Percentiles rank a stretch among this genome's conserved stretches.
phyloP scores from a whole-genome alignment of 768 basidiomycete species.

The Crucibulum laeve region DNA sequence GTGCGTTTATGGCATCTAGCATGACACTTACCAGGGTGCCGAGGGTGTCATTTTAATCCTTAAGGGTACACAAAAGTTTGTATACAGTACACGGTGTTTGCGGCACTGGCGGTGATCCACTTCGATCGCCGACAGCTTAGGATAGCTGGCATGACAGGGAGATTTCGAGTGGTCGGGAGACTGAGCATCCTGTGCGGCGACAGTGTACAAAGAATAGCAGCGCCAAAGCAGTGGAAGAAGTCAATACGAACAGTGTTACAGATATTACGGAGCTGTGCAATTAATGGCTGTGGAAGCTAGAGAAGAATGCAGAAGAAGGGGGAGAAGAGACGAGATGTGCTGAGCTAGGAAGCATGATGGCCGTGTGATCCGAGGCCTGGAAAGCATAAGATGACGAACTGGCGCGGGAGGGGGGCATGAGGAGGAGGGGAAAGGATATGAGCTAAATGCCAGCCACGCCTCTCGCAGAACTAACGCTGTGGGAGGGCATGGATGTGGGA shows the following conservation, averaged over 20 bases:
- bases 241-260: neutral
- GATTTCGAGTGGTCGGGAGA: neutral
- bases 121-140: constrained; percentile 7
- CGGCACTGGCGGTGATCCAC: constrained; percentile 10
- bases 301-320: neutral
- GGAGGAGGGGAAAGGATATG: neutral
- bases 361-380: constrained; percentile 19
- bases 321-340: constrained; percentile 7
- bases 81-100: neutral
- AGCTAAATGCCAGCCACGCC: neutral
- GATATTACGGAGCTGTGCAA: neutral
- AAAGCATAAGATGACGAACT: constrained; percentile 1
- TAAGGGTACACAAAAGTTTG: too few species aligned
- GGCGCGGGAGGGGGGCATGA: neutral
- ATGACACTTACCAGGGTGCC: too few species aligned
- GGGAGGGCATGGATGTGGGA: neutral
- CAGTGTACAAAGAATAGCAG: neutral
- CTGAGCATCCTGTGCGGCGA: neutral
- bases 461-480: neutral
- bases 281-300: neutral
- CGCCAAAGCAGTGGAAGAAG: neutral
- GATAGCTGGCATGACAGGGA: neutral
- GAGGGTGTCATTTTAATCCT: too few species aligned
- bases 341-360: constrained; percentile 12
- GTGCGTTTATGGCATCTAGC: too few species aligned